phyloP scores from a whole-genome alignment of 2,329 filamentous ascomycete genomes.

The Claviceps pusilla region DNA sequence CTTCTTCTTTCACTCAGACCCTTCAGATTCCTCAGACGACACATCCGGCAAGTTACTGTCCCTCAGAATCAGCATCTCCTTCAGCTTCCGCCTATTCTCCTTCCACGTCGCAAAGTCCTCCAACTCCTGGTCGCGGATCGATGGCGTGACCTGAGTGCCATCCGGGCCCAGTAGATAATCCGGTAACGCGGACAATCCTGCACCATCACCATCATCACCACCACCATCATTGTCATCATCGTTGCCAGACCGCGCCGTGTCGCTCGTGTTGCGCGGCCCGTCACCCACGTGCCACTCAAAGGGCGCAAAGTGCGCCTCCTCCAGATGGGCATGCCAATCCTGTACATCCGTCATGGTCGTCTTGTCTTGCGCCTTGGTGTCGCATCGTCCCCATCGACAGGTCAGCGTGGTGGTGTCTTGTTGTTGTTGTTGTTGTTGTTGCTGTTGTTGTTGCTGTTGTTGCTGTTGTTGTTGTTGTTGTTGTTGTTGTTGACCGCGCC shows the following conservation, averaged over 20 bases:
- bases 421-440: too few relatives aligned
- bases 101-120: constrained; percentile 32
- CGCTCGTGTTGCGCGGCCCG: constrained; percentile 31
- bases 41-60: constrained; percentile 28
- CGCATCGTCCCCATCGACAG: constrained; percentile 22
- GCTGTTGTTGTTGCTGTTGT: too few relatives aligned
- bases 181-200: constrained; percentile 17
- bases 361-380: background rate
- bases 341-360: constrained; percentile 4
- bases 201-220: too few relatives aligned
- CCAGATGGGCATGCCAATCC: constrained; percentile 34
- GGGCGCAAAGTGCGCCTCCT: constrained; percentile 36
- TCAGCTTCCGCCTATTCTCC: constrained; percentile 29
- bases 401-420: too few relatives aligned
- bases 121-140: constrained; percentile 33
- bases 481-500: too few relatives aligned
- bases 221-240: too few relatives aligned
- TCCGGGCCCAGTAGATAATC: constrained; percentile 35
- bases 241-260: background rate
- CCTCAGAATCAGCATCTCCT: constrained; percentile 26
- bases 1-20: background rate
- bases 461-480: too few relatives aligned
- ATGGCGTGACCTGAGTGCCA: constrained; percentile 45
- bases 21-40: constrained; percentile 1
- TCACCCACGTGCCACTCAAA: constrained; percentile 46